Percentiles rank a stretch among this genome's conserved stretches.
phyloP scores from a whole-genome alignment of 352 stramenopile species.

The Phytophthora pini region DNA sequence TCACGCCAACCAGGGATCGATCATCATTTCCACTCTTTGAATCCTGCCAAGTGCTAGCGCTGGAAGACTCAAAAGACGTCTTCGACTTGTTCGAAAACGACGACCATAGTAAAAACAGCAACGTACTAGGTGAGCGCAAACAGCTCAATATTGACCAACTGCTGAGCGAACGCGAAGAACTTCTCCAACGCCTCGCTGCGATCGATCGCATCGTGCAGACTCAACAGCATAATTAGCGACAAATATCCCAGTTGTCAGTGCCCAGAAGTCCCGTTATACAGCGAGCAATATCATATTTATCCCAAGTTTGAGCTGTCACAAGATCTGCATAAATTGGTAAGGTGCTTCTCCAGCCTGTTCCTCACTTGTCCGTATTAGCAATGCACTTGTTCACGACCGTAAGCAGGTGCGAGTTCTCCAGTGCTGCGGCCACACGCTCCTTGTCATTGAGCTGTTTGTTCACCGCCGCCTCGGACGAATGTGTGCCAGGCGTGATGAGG shows the following conservation, averaged over 20 bases:
- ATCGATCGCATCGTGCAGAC: conserved; percentile 43
- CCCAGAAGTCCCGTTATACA: conserved; percentile 15
- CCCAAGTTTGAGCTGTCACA: conserved; percentile 4
- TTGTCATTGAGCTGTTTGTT: conserved; percentile 99
- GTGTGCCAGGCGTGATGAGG: conserved; percentile 93
- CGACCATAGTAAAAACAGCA: conserved; percentile 5
- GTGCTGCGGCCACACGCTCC: conserved; percentile 94
- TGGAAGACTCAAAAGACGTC: conserved; percentile 48
- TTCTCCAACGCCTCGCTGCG: conserved; percentile 49
- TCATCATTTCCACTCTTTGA: conserved; percentile 16
- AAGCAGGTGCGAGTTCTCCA: conserved; percentile 97
- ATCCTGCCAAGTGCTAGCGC: conserved; percentile 25
- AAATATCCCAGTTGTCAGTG: conserved; percentile 5
- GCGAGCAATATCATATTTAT: conserved; percentile 43
- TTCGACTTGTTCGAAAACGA: conserved; percentile 36
- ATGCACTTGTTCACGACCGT: conserved; percentile 98
- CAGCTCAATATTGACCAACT: conserved; percentile 28
- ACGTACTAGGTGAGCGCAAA: background rate
- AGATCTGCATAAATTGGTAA: conserved; percentile 9
- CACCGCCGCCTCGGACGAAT: conserved; percentile 94
- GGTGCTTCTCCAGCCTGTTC: background rate
- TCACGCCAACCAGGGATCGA: background rate
- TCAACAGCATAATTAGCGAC: conserved; percentile 8
- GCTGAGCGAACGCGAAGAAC: conserved; percentile 39
- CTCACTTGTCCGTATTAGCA: conserved; percentile 87